A percentile compares a stretch with the other conserved stretches of the same genome.
These are phyloP conservation scores for Blastobotrys aristatus DNA, from an alignment of 1,139 yeast genomes.

Conservation along the genomic window DNA sequence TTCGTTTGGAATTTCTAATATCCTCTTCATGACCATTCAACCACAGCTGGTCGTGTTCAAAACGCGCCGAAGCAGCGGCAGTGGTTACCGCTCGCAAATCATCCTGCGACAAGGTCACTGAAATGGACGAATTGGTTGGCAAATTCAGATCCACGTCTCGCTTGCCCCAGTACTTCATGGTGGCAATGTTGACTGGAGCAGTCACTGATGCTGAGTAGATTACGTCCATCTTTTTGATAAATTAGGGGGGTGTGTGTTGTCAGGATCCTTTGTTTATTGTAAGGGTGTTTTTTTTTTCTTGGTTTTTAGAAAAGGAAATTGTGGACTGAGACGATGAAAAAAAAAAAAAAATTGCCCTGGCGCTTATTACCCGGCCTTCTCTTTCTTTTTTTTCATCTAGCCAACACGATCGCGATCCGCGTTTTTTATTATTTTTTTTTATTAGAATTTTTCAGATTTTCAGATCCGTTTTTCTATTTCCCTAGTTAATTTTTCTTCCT, in stretches of 20 bases:
- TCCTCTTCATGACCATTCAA: constrained; percentile 66
- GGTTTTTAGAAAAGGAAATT: too few relatives aligned
- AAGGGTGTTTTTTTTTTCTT: background rate
- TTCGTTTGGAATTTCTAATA: constrained; percentile 55
- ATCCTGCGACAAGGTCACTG: constrained; percentile 86
- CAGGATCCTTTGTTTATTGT: background rate
- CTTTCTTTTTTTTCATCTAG: too few relatives aligned
- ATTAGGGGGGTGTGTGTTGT: background rate
- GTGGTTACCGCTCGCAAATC: constrained; percentile 90
- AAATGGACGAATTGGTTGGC: constrained; percentile 93
- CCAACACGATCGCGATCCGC: too few relatives aligned
- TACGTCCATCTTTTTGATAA: constrained; percentile 11
- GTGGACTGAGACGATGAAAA: background rate
- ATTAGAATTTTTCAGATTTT: too few relatives aligned
- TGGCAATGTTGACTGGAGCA: constrained; percentile 97
- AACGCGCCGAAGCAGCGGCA: constrained; percentile 58
- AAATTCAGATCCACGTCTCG: constrained; percentile 80
- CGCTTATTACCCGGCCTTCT: too few relatives aligned
- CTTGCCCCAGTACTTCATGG: constrained; percentile 98
- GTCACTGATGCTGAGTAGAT: constrained; percentile 74
- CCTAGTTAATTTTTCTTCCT: too few relatives aligned
- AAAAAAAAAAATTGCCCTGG: too few relatives aligned
- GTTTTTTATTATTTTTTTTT: too few relatives aligned
- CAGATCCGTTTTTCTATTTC: too few relatives aligned
- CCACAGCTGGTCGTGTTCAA: constrained; percentile 66